Percentiles rank a stretch among this genome's conserved stretches.
Evolutionary conservation across 1,284 basidiomycete genomes (phyloP).

Genomic region (Athelia psychrophila): DNA sequence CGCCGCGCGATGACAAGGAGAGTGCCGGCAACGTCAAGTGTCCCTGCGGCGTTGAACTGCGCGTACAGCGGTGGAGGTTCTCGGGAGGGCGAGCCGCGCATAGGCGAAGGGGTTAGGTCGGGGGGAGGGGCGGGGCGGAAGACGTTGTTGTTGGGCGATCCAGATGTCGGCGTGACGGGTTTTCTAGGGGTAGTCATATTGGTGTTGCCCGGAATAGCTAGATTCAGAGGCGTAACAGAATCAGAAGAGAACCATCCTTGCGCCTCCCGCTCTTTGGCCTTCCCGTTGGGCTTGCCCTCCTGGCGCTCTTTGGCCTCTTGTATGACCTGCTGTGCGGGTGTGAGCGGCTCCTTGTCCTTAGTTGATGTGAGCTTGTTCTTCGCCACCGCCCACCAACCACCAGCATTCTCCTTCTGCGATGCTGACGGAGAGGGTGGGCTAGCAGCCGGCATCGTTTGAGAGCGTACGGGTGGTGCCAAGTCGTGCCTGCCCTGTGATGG

Average conservation of each 20-base stretch:
- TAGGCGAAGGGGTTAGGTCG: conserved; percentile 56
- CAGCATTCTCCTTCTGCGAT: conserved; percentile 54
- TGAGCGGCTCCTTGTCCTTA: conserved; percentile 66
- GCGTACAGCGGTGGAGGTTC: conserved; percentile 69
- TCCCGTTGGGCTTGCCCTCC: conserved; percentile 46
- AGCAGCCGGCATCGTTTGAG: conserved; percentile 52
- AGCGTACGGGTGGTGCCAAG: conserved; percentile 52
- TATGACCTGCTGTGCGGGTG: conserved; percentile 77
- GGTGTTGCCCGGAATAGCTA: conserved; percentile 39
- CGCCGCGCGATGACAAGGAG: conserved; percentile 65
- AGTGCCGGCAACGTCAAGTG: conserved; percentile 68
- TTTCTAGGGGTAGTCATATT: conserved; percentile 40
- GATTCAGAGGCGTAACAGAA: conserved; percentile 40
- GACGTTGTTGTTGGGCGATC: conserved; percentile 42
- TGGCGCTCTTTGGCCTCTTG: conserved; percentile 66
- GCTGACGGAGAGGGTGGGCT: conserved; percentile 50
- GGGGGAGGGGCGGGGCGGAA: conserved; percentile 56
- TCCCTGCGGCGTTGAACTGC: conserved; percentile 65
- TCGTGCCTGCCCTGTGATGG: conserved; percentile 15
- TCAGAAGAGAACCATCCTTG: conserved; percentile 51
- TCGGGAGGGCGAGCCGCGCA: conserved; percentile 57
- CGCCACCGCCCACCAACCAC: conserved; percentile 64
- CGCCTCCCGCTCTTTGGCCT: conserved; percentile 48
- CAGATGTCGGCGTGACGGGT: conserved; percentile 54
- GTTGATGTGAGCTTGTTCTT: conserved; percentile 75